Base-by-base conservation (phyloP, 192 early-diverging fungal genomes). In the Paraglomus brasilianum region DNA sequence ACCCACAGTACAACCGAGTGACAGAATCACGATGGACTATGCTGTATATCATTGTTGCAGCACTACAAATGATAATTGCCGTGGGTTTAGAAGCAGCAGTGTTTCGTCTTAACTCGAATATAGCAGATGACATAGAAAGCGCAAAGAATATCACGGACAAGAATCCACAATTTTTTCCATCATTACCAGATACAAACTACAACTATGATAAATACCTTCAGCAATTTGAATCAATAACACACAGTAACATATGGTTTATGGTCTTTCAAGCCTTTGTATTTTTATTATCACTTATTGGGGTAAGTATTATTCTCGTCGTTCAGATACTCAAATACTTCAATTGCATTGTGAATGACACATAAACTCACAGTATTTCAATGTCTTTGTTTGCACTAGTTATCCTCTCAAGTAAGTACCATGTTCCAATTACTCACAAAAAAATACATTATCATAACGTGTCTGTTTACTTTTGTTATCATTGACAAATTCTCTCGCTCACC, bases 241-340 rank as follows among this genome's bases (percentile, higher is more conserved):
- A 66, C 41, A 48, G 63, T 22, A 50, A 66, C 13, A 50, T 66
- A 11, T 66, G 63, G 63, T 66, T 66, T 39, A 66, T 66, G 30
- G 63, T 66, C 2, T 66, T 66, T 66, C 36, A 66, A 66, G 63
- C 46, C 21, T 66, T 66, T 39, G 15, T 66, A 24, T 40, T 21
- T 5, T 15, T 19, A 11, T 50, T 66, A 66, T 66, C 30, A 40
- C 8, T 66, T 17, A 50, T 48, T 40, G 24, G 46, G 63, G 63
- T 66, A 66, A 14, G 21, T 59, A 59, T 59, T 10, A 36, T 30
- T 5, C 3, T 30, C 3, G 30, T 30, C 30, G 30, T 30, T 3
- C 30, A 30, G 30, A 30, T 30, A 3, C 30, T 30, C 30, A 2
- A 30, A 30, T 30, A 30, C 30, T 30, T 30, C 30, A 30, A 30